phyloP scores from a whole-genome alignment of 129 eudicot species.

The Solidago caesia region DNA sequence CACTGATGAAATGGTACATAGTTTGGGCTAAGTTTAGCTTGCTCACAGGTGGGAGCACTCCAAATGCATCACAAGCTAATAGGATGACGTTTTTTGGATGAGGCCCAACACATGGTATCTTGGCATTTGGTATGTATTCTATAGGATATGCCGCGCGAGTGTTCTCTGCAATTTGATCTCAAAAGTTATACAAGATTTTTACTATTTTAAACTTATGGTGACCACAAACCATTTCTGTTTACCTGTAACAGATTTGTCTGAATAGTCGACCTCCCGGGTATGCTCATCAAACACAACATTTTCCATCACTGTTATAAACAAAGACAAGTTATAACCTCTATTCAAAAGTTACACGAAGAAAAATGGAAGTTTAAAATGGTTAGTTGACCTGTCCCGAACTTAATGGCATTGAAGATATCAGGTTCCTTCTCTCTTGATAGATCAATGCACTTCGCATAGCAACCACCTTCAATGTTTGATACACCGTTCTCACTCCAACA shows the following conservation, averaged over 20 bases:
- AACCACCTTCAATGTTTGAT: constrained; percentile 97
- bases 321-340: not conserved
- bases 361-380: no score
- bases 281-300: constrained; percentile 93
- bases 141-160: constrained; percentile 97
- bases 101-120: constrained; percentile 84
- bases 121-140: constrained; percentile 90
- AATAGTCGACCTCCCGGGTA: constrained; percentile 71
- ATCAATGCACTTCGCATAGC: constrained; percentile 98
- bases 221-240: no score
- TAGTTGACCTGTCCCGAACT: constrained; percentile 72
- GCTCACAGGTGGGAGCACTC: constrained; percentile 98
- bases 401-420: constrained; percentile 96
- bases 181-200: no score
- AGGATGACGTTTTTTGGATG: constrained; percentile 97
- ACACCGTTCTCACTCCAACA: constrained; percentile 95
- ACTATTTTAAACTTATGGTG: no score
- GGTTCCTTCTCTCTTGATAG: constrained; percentile 91
- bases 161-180: constrained; percentile 44
- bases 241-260: constrained; percentile 69
- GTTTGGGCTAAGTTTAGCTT: constrained; percentile 89
- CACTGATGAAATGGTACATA: constrained; percentile 98
- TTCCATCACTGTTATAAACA: constrained; percentile 53
- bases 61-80: constrained; percentile 91
- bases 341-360: no score